These are phyloP conservation scores for Ambrosia hybrid DNA, from an alignment of 140 eudicot species.

Conservation along the genomic window DNA sequence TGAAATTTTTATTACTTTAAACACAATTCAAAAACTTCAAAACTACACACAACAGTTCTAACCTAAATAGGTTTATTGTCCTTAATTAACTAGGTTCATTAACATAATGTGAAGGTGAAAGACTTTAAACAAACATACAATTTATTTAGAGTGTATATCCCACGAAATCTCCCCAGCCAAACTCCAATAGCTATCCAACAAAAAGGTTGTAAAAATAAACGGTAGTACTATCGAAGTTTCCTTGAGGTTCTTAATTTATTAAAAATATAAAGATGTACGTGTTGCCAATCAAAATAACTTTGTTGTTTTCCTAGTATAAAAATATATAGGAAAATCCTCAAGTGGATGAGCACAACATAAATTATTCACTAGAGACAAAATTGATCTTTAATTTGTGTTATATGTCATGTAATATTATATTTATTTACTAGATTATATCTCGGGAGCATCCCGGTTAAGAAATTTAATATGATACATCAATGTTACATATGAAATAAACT, in stretches of 20 bases:
- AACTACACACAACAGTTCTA: too few species aligned
- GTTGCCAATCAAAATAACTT: not conserved
- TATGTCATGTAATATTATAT: not conserved
- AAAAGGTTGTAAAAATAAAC: not conserved
- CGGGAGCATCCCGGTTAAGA: too few species aligned
- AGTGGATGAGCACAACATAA: slow-evolving; percentile 5
- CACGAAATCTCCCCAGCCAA: not conserved
- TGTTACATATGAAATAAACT: too few species aligned
- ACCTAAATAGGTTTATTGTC: too few species aligned
- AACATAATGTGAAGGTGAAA: not conserved
- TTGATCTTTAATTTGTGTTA: not conserved
- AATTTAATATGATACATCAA: too few species aligned
- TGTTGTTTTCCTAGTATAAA: not conserved
- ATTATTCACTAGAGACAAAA: slow-evolving; percentile 4
- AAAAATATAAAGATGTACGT: not conserved
- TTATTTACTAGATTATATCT: not conserved
- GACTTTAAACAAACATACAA: not conserved
- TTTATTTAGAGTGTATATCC: not conserved
- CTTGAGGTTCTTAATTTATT: not conserved
- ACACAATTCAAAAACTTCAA: too few species aligned
- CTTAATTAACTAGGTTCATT: too few species aligned
- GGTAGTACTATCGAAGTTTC: not conserved
- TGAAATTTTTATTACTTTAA: too few species aligned
- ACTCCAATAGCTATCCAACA: not conserved
- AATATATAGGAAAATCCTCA: not conserved